Conservation (phyloP, 768 basidiomycete genomes). For the Pisolithus sp. region DNA sequence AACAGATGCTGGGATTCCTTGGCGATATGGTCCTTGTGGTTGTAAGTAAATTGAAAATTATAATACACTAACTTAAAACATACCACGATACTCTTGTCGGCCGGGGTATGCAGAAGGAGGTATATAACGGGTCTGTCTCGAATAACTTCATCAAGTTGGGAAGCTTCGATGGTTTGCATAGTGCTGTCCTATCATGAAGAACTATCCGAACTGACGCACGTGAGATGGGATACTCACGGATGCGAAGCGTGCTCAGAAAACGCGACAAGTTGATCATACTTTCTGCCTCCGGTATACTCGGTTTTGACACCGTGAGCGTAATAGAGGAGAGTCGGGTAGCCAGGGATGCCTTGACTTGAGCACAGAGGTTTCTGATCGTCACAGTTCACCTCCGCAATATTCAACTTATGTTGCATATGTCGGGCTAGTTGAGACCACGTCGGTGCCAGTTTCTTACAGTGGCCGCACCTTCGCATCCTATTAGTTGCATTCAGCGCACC, state of each 20-base stretch:
- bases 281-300: slow-evolving; percentile 73
- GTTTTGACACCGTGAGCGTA: slow-evolving; percentile 53
- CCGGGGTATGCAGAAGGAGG: slow-evolving; percentile 44
- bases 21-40: slow-evolving; percentile 43
- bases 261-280: slow-evolving; percentile 58
- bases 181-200: slow-evolving; percentile 23
- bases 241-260: slow-evolving; percentile 74
- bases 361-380: slow-evolving; percentile 70
- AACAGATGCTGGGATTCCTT: slow-evolving; percentile 48
- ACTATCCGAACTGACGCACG: neutral
- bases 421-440: slow-evolving; percentile 72
- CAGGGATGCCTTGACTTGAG: slow-evolving; percentile 54
- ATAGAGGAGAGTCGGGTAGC: slow-evolving; percentile 81
- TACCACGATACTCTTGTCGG: slow-evolving; percentile 30
- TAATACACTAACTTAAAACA: slow-evolving; percentile 2
- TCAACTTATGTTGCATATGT: slow-evolving; percentile 62
- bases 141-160: slow-evolving; percentile 38
- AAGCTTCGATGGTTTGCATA: slow-evolving; percentile 33
- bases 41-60: neutral
- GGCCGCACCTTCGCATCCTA: slow-evolving; percentile 60
- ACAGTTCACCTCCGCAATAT: slow-evolving; percentile 85
- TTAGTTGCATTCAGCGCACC: neutral
- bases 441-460: slow-evolving; percentile 92
- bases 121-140: slow-evolving; percentile 50
- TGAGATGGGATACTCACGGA: slow-evolving; percentile 42